Conservation (phyloP, 306 rosid genomes). For the Quercus berberidifolia region DNA sequence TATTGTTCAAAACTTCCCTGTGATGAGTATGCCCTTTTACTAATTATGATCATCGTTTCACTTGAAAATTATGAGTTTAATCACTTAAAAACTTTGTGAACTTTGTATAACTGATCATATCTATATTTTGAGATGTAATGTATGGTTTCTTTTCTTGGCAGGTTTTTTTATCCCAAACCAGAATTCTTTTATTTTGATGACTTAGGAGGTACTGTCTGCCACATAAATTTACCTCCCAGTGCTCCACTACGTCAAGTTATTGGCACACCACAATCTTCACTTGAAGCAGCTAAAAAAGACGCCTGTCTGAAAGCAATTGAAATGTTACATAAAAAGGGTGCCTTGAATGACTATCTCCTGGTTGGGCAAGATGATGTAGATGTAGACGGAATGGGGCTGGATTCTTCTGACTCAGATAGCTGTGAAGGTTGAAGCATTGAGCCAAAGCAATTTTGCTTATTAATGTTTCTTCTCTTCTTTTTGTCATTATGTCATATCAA, state of each 20-base stretch:
- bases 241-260: slow-evolving; percentile 63
- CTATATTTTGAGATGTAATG: slow-evolving; percentile 16
- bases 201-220: slow-evolving; percentile 69
- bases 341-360: slow-evolving; percentile 75
- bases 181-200: slow-evolving; percentile 64
- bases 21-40: slow-evolving; percentile 67
- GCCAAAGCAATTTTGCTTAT: background rate
- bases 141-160: slow-evolving; percentile 36
- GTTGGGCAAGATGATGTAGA: slow-evolving; percentile 48
- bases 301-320: slow-evolving; percentile 90
- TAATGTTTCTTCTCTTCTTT: slow-evolving; percentile 22
- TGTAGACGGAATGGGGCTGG: slow-evolving; percentile 34
- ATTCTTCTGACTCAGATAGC: slow-evolving; percentile 55
- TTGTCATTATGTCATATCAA: slow-evolving; percentile 17
- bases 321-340: slow-evolving; percentile 75
- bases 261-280: slow-evolving; percentile 54
- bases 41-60: slow-evolving; percentile 19
- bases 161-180: slow-evolving; percentile 88
- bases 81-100: slow-evolving; percentile 15
- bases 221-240: slow-evolving; percentile 72
- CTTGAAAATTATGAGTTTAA: slow-evolving; percentile 14
- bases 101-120: slow-evolving; percentile 2
- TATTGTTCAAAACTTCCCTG: slow-evolving; percentile 89
- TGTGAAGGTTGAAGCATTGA: slow-evolving; percentile 49
- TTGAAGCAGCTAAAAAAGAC: slow-evolving; percentile 71